A percentile compares a stretch with the other conserved stretches of the same genome.
Evolutionary conservation across 495 filamentous ascomycete species (phyloP).

Genomic region (Pyrenopolyporus hunteri): DNA sequence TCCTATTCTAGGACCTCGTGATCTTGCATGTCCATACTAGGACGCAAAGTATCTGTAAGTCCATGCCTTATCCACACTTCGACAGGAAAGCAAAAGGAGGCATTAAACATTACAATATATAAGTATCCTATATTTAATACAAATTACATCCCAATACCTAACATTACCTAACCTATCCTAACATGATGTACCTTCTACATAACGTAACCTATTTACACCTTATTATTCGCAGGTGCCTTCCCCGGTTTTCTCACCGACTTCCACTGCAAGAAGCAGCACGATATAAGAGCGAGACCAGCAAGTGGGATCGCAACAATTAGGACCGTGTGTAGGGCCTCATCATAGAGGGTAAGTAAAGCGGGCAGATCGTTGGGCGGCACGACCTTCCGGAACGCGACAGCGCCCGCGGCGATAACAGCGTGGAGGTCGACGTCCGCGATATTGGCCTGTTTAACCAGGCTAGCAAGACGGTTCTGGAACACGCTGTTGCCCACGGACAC

Average conservation of each 20-base stretch:
- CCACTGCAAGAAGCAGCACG: constrained; percentile 54
- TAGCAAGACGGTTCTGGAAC: constrained; percentile 31
- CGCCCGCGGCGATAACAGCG: constrained; percentile 50
- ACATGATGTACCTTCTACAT: neutral
- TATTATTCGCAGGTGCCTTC: constrained; percentile 1
- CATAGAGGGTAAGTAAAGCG: constrained; percentile 39
- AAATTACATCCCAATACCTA: neutral
- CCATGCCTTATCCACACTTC: no score
- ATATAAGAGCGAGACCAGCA: constrained; percentile 45
- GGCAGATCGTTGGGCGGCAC: constrained; percentile 42
- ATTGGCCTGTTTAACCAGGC: constrained; percentile 13
- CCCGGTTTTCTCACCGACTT: constrained; percentile 54
- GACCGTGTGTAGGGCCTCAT: constrained; percentile 41
- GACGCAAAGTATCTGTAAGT: no score
- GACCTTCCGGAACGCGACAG: constrained; percentile 52
- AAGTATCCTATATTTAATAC: no score
- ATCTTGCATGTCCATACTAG: no score
- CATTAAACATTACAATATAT: no score
- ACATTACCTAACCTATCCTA: neutral
- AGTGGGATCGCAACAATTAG: constrained; percentile 45
- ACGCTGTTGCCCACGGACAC: constrained; percentile 60
- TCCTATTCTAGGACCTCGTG: no score
- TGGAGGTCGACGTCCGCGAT: constrained; percentile 42
- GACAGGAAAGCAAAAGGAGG: no score
- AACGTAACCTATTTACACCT: constrained; percentile 20